Conservation (phyloP, 345 rosid genomes). For the Hirschfeldia incana region DNA sequence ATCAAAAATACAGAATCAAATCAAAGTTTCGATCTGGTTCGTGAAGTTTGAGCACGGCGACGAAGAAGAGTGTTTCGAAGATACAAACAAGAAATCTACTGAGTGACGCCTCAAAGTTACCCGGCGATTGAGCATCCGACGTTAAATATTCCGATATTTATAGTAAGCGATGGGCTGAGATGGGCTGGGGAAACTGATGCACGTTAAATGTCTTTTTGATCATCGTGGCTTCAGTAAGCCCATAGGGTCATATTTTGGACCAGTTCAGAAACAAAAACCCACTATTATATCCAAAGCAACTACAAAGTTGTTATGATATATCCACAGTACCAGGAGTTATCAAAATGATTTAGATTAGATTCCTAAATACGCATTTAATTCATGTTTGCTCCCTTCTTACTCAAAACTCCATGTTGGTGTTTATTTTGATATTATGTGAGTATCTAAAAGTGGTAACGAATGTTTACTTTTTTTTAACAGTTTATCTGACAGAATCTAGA, state of each 20-base stretch:
- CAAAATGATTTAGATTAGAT: not conserved
- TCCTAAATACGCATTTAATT: too few relatives aligned
- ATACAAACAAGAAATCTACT: constrained; percentile 50
- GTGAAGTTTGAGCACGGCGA: not conserved
- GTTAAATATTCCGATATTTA: not conserved
- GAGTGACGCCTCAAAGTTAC: constrained; percentile 1
- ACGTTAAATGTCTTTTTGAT: not conserved
- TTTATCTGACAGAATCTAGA: too few relatives aligned
- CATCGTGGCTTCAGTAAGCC: constrained; percentile 7
- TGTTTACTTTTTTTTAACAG: not conserved
- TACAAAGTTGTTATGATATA: too few relatives aligned
- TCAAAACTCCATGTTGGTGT: not conserved
- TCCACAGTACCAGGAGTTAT: not conserved
- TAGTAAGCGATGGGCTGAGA: constrained; percentile 16
- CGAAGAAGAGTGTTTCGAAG: not conserved
- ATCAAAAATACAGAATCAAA: too few relatives aligned
- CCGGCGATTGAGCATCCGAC: constrained; percentile 1
- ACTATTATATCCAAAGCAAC: too few relatives aligned
- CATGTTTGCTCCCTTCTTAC: not conserved
- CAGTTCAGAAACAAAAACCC: not conserved
- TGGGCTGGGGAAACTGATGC: constrained; percentile 23
- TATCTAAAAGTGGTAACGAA: not conserved
- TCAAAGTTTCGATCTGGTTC: too few relatives aligned
- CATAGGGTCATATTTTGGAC: not conserved
- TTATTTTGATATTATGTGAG: not conserved